These are phyloP conservation scores for Spizellomyces punctatus DNA, from an alignment of 192 early-diverging fungal species.

Conservation along the genomic window DNA sequence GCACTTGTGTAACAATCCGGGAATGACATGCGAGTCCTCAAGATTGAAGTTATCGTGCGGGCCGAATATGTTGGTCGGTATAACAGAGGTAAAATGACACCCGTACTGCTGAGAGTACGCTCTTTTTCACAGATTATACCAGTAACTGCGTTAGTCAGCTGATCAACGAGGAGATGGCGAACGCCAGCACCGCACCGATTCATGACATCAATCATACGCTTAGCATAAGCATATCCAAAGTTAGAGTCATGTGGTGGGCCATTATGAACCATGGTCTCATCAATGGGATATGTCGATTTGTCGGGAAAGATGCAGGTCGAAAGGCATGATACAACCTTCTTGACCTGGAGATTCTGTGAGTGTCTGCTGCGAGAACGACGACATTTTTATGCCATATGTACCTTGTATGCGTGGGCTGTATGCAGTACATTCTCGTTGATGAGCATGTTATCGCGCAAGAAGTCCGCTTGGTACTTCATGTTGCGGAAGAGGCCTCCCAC, in stretches of 20 bases:
- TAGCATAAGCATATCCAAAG: constrained; percentile 81
- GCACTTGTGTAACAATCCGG: too few relatives aligned
- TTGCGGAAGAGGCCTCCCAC: constrained; percentile 80
- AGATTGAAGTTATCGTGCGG: constrained; percentile 79
- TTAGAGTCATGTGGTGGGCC: constrained; percentile 81
- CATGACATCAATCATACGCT: constrained; percentile 82
- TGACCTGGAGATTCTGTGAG: constrained; percentile 46
- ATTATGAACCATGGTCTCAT: constrained; percentile 82
- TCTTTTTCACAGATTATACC: constrained; percentile 41
- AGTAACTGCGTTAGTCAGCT: not conserved
- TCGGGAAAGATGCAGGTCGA: constrained; percentile 87
- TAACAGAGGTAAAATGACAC: constrained; percentile 75
- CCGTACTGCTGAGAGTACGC: constrained; percentile 78
- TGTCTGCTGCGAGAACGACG: not conserved
- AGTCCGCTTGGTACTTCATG: constrained; percentile 79
- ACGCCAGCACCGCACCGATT: constrained; percentile 59
- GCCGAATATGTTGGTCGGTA: constrained; percentile 84
- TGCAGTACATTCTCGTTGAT: constrained; percentile 81
- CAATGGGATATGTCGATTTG: constrained; percentile 81
- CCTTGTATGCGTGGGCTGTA: constrained; percentile 59
- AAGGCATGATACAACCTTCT: constrained; percentile 84
- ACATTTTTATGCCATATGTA: constrained; percentile 21
- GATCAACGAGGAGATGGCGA: constrained; percentile 4
- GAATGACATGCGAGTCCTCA: not conserved
- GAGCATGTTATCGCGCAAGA: constrained; percentile 73